Base-by-base conservation (phyloP, 202 grass and related monocot species). In the Hordeum pubiflorum region DNA sequence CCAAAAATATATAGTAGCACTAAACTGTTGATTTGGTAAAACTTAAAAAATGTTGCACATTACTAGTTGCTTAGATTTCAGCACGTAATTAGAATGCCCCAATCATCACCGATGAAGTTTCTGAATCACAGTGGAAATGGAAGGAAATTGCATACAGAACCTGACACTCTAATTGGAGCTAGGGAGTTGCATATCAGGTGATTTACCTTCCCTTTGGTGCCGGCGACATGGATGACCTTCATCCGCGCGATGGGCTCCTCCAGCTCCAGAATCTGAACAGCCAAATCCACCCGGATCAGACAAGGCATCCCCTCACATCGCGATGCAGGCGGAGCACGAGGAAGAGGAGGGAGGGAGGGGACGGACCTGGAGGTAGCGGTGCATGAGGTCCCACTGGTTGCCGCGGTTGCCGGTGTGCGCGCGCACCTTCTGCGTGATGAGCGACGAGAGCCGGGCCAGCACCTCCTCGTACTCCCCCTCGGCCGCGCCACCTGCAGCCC, bases 171-270 rank as follows among this genome's bases (percentile, higher is more conserved):
- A 0, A 26, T 9, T 69, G 7, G 33, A 72, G 9, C 0, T 46
- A 1, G 44, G 44, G 44, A 48, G 44, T 6, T 50, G 4, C 44
- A 1, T 50, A 0, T 66, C 29, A 57, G 2, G 44, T 58, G 56
- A 21, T 37, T 69, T 75, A 99, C 96, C 92, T 99, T 99, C 5
- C 96, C 96, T 60, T 99, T 99, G n/a, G 96, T 99, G 44, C 96
- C 92, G 0, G 96, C 96, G 60, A 99, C 92, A 55, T 99, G 96
- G 59, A 96, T 84, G 20, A 99, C 89, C 59, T 96, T 96, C 52
- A 99, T 86, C 44, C 83, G 85, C 14, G 90, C 84, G 66, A 99
- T 91, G 0, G 92, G 76, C 40, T 87, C 82, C 64, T 99, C 96
- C 82, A 99, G 76, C 81, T 99, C 96, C 32, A 99, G 71, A 80